Evolutionary conservation across 495 filamentous ascomycete species (phyloP).

Genomic region (Xylaria flabelliformis): DNA sequence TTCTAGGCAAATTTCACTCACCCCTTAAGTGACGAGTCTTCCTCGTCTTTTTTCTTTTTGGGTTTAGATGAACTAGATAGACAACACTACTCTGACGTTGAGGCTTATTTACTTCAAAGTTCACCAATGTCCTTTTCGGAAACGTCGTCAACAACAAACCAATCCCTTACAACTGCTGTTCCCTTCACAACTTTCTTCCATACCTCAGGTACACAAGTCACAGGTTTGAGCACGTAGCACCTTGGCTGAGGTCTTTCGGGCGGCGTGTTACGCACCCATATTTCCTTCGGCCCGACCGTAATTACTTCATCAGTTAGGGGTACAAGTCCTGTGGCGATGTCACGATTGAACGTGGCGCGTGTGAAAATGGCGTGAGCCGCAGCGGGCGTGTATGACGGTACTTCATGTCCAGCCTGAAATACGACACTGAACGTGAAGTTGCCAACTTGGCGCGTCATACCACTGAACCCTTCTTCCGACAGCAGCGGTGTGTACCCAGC

Average conservation of each 20-base stretch:
- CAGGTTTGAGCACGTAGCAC: slow-evolving; percentile 27
- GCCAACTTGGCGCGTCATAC: slow-evolving; percentile 65
- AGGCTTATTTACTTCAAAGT: background rate
- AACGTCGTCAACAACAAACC: slow-evolving; percentile 25
- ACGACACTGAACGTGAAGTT: slow-evolving; percentile 67
- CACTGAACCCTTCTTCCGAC: slow-evolving; percentile 60
- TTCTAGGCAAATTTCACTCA: too few species aligned
- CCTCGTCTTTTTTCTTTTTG: too few species aligned
- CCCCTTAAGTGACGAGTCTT: too few species aligned
- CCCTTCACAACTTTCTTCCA: slow-evolving; percentile 24
- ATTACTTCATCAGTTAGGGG: slow-evolving; percentile 24
- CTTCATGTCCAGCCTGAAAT: slow-evolving; percentile 66
- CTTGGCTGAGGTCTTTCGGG: slow-evolving; percentile 25
- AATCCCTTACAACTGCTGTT: slow-evolving; percentile 22
- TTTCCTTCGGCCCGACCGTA: slow-evolving; percentile 36
- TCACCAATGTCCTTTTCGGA: background rate
- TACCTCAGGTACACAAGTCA: slow-evolving; percentile 23
- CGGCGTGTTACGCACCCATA: slow-evolving; percentile 39
- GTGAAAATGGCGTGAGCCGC: slow-evolving; percentile 7
- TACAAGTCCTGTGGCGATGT: slow-evolving; percentile 61
- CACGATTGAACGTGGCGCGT: slow-evolving; percentile 54
- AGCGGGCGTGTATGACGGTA: slow-evolving; percentile 68
- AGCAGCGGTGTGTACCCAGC: slow-evolving; percentile 61
- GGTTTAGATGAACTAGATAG: too few species aligned
- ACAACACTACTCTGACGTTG: background rate